Evolutionary conservation across 805 yeast genomes (phyloP), one percentile per base, ranked within the genome.

Genomic region (Spathaspora sp.): DNA sequence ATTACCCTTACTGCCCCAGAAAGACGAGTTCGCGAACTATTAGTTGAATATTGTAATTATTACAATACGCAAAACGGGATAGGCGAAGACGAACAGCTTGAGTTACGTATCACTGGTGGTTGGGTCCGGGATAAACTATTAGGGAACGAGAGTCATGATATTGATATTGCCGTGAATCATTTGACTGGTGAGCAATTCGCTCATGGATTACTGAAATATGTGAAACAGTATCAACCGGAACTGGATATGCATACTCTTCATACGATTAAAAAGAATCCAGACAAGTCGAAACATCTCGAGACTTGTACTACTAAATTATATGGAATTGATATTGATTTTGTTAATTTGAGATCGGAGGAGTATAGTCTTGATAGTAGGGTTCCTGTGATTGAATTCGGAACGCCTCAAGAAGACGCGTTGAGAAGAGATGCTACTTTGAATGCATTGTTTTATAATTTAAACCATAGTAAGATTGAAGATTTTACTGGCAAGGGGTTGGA

Each of bases 91-190:
- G 46, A 60, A 16, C 58, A 55, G 19, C 64, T 86, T 9, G 85
- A 78, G 44, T 74, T 88, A 12, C 68, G 99, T 54, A 88, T 94
- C 57, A 92, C 97, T 0, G 99, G 99, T 35, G 99, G 99, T 0
- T 93, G 99, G 99, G 99, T 94, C 2, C 79, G 99, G 59, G 99
- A 94, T 67, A 94, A 94, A 69, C 72, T 94, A 28, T 72, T 94
- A 29, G 96, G 96, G 0, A 77, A 78, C 46, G 82, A 81, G 19
- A 85, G 93, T 42, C 84, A 93, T 62, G 99, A 94, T 66, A 75
- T 94, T 29, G 99, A 94, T 61, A 89, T 94, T 46, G 97, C 97
- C 6, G 82, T 94, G 46, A 91, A 94, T 66, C 76, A 76, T 50
- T 70, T 89, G 62, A 81, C 96, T 0, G 99, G 99, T 0, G 91